phyloP scores from a whole-genome alignment of 305 asterid genomes.

The Withania somnifera region DNA sequence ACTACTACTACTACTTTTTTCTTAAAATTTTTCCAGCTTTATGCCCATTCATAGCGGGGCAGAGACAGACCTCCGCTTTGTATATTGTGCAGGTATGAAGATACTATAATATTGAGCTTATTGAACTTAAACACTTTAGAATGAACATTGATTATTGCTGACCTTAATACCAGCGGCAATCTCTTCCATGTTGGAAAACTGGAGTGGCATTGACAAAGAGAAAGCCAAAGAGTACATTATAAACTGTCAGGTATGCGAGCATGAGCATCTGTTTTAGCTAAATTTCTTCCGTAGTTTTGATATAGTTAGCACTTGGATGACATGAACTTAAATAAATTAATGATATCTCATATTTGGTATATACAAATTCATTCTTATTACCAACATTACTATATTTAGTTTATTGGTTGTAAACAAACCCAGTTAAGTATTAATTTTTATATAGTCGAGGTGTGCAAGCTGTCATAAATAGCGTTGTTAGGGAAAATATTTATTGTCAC shows the following conservation, averaged over 20 bases:
- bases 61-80: conserved; percentile 90
- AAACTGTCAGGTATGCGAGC: conserved; percentile 60
- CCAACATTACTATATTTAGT: not conserved
- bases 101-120: not conserved
- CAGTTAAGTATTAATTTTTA: not conserved
- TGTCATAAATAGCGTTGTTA: not conserved
- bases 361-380: not conserved
- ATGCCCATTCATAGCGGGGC: conserved; percentile 91
- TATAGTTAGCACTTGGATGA: not conserved
- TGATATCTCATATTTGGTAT: not conserved
- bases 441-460: not conserved
- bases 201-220: conserved; percentile 87
- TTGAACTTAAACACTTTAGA: not conserved
- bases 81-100: conserved; percentile 78
- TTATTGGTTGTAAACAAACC: not conserved
- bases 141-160: conserved; percentile 3
- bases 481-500: not conserved
- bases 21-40: conserved; percentile 45
- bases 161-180: conserved; percentile 54
- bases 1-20: not conserved
- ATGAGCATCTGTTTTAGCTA: not conserved
- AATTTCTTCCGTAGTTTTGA: not conserved
- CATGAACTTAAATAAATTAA: not conserved
- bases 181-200: conserved; percentile 65
- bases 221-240: conserved; percentile 71